Evolutionary conservation across 257 asterid species (phyloP), one percentile per base, ranked within the genome.

Genomic region (Przewalskia tangutica): DNA sequence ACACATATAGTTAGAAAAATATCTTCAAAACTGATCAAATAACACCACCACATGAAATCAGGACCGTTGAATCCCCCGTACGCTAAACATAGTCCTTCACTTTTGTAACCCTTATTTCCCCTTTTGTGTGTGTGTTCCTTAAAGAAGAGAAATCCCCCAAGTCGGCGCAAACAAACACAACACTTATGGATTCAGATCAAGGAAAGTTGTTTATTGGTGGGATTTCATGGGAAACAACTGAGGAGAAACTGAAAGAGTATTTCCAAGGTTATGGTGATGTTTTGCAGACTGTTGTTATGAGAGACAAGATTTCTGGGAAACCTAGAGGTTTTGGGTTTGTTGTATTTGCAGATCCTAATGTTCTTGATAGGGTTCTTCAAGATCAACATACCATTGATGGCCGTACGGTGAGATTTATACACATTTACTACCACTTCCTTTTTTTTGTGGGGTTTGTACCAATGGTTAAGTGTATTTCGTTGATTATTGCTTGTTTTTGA

Each of bases 191-290:
- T 90, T 92, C 98, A 46, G 97, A 94, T 91, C 97, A 92, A 75
- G 98, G 97, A 9, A 94, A 94, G 91, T 92, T 94, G 0, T 94
- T 94, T 77, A 89, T 94, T 20, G 97, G 98, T 18, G 98, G 98
- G 84, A 94, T 94, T 59, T 92, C 97, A 5, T 92, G 98, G 98
- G 97, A 94, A 66, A 94, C 97, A 4, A 50, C 86, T 38, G 97
- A 94, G 86, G 97, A 92, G 40, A 92, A 89, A 85, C 90, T 94
- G 73, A 90, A 82, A 84, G 98, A 94, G 68, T 89, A 94, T 85
- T 94, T 94, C 48, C 91, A 91, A 71, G 87, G 87, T 4, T 94
- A 87, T 62, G 98, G 98, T 1, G 98, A 94, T 36, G 95, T 94
- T n/a, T 46, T 88, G 86, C 98, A 92, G 84, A 84, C 97, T 8